These are phyloP conservation scores for Porphyrellus cyaneotinctus DNA, from an alignment of 768 basidiomycete genomes.

Conservation along the genomic window DNA sequence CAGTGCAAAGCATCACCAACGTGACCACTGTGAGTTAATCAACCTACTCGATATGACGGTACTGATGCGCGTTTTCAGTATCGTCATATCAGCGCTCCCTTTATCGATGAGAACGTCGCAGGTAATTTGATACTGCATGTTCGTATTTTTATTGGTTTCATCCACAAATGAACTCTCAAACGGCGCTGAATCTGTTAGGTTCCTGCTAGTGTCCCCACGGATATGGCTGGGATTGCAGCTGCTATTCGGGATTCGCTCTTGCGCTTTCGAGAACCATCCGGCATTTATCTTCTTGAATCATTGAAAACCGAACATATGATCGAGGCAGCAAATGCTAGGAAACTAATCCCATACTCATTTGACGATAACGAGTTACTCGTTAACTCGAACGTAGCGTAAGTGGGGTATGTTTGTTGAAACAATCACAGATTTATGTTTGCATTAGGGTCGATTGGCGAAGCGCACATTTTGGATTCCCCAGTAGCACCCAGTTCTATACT, in stretches of 20 bases:
- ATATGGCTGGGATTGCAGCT: conserved; percentile 19
- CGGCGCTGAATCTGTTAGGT: neutral
- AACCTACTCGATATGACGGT: neutral
- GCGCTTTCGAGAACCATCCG: conserved; percentile 6
- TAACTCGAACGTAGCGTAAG: conserved; percentile 16
- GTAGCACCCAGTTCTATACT: neutral
- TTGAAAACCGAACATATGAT: conserved; percentile 15
- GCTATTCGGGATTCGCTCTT: too few species aligned
- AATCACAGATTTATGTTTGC: neutral
- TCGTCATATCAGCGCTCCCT: conserved; percentile 10
- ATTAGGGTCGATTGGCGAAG: neutral
- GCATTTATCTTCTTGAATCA: conserved; percentile 5
- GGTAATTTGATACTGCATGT: conserved; percentile 18
- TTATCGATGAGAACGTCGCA: conserved; percentile 10
- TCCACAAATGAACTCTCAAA: neutral
- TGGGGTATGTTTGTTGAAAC: neutral
- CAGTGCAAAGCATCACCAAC: conserved; percentile 22
- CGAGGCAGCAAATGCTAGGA: conserved; percentile 9
- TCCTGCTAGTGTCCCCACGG: conserved; percentile 6
- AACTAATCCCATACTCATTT: neutral
- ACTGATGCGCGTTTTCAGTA: conserved; percentile 8
- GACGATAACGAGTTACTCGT: conserved; percentile 7
- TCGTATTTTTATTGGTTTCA: neutral
- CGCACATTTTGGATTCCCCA: neutral
- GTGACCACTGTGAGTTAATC: conserved; percentile 18